phyloP scores from a whole-genome alignment of 1,284 basidiomycete species.

The Ceraceosorus bombacis region DNA sequence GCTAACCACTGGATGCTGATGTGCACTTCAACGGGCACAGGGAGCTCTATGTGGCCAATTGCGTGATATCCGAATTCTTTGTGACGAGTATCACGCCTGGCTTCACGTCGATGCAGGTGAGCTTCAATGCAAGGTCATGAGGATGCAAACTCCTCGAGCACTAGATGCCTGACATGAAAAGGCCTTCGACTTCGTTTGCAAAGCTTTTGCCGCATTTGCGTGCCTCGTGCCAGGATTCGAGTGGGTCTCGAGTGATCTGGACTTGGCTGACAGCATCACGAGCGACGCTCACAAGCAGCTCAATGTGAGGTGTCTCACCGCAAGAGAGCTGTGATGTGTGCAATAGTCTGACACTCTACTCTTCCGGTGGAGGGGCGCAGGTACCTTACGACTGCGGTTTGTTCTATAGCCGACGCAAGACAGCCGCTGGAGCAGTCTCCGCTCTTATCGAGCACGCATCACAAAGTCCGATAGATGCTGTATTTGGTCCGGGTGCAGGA shows the following conservation, averaged over 20 bases:
- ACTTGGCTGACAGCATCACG: constrained; percentile 52
- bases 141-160: too few relatives aligned
- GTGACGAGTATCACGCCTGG: constrained; percentile 52
- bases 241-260: constrained; percentile 48
- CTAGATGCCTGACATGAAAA: background rate
- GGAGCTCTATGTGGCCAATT: constrained; percentile 44
- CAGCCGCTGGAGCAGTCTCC: constrained; percentile 10
- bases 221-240: constrained; percentile 50
- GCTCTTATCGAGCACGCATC: constrained; percentile 3
- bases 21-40: background rate
- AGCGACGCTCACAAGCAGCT: constrained; percentile 49
- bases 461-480: constrained; percentile 35
- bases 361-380: background rate
- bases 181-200: background rate
- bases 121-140: too few relatives aligned
- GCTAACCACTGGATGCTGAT: background rate
- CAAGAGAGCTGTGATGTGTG: background rate
- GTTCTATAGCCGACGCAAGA: constrained; percentile 50
- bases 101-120: constrained; percentile 52
- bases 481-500: constrained; percentile 48
- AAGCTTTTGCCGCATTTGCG: constrained; percentile 54
- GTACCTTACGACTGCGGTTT: constrained; percentile 55
- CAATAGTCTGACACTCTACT: background rate
- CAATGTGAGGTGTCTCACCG: constrained; percentile 27
- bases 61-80: constrained; percentile 47